A percentile compares a stretch with the other conserved stretches of the same genome.
Evolutionary conservation across 2,329 filamentous ascomycete species (phyloP).

Genomic region (Iodosphaeria phyllophila): DNA sequence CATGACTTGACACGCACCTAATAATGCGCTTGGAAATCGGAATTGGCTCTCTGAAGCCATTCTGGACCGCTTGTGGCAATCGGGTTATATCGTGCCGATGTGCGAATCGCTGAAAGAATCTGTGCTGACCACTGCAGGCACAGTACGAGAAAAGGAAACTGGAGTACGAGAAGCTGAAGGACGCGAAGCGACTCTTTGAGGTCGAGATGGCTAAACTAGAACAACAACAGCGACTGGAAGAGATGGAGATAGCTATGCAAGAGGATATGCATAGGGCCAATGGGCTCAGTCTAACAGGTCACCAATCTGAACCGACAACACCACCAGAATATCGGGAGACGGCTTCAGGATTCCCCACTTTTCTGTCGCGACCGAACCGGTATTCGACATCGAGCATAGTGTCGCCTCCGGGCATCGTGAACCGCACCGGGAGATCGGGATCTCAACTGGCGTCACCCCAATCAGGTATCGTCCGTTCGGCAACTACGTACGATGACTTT

Average conservation of each 20-base stretch:
- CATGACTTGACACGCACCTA: slow-evolving; percentile 1
- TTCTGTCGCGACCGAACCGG: slow-evolving; percentile 68
- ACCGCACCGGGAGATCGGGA: slow-evolving; percentile 55
- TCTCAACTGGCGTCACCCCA: slow-evolving; percentile 69
- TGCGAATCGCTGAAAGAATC: slow-evolving; percentile 2
- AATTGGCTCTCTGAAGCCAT: background rate
- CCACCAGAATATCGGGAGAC: slow-evolving; percentile 80
- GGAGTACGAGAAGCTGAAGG: slow-evolving; percentile 79
- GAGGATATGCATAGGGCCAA: slow-evolving; percentile 48
- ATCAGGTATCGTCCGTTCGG: slow-evolving; percentile 34
- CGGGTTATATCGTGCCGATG: background rate
- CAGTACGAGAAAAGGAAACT: slow-evolving; percentile 88
- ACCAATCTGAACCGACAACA: slow-evolving; percentile 88
- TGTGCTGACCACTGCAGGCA: slow-evolving; percentile 16
- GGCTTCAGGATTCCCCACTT: slow-evolving; percentile 50
- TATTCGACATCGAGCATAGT: slow-evolving; percentile 80
- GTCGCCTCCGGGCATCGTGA: slow-evolving; percentile 59
- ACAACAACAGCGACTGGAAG: slow-evolving; percentile 64
- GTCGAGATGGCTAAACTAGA: slow-evolving; percentile 83
- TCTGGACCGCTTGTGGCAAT: slow-evolving; percentile 1
- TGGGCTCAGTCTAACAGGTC: slow-evolving; percentile 37
- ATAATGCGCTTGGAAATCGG: slow-evolving; percentile 1
- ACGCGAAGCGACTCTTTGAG: slow-evolving; percentile 79
- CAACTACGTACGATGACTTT: slow-evolving; percentile 34
- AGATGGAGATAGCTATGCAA: slow-evolving; percentile 72